Base-by-base conservation (phyloP, 495 filamentous ascomycete genomes). In the Cryomyces antarcticus region DNA sequence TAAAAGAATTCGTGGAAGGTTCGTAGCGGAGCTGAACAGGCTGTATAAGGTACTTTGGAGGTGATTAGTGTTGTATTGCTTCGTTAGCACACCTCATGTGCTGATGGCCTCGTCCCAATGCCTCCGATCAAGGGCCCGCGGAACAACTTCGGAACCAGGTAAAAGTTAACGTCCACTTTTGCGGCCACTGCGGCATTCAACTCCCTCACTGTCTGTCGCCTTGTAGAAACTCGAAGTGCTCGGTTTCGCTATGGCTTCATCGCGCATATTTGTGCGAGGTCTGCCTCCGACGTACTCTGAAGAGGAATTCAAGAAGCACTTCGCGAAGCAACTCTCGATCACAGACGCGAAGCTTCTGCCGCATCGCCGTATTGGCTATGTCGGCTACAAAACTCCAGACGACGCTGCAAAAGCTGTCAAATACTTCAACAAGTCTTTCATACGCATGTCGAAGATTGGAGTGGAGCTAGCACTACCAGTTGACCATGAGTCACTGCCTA, bases 371-470 rank as follows among this genome's bases (percentile, higher is more conserved):
- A 94, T 97, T 63, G 89, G 86, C 49, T 99, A 93, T 68, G 75
- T 99, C 46, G 89, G 89, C 46, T 96, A 87, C 68, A 88, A 82
- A 61, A 82, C 71, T 42, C 66, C 74, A 37, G 73, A 87, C 47
- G 80, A 80, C 51, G 89, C 89, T 39, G 62, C 68, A 37, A 69
- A 74, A 50, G 89, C 89, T 39, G 80, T 88, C 48, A 82, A 81
- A 53, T 93, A 93, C 62, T 93, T 94, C 71, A 86, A 99, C 64
- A 81, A 74, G 53, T 73, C 86, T 46, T 97, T 86, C 60, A 81
- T 97, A 48, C 82, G 85, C 46, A 92, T 93, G 86, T 92, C 86
- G n/a, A 89, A 75, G 71, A 82, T 99, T 50, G 64, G 60, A 28
- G 89, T 95, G 51, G 92, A 96, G 66, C 65, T 94, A 56, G 92